Conservation (phyloP, 176 grass and related monocot species). For the Alopecurus myosuroides region DNA sequence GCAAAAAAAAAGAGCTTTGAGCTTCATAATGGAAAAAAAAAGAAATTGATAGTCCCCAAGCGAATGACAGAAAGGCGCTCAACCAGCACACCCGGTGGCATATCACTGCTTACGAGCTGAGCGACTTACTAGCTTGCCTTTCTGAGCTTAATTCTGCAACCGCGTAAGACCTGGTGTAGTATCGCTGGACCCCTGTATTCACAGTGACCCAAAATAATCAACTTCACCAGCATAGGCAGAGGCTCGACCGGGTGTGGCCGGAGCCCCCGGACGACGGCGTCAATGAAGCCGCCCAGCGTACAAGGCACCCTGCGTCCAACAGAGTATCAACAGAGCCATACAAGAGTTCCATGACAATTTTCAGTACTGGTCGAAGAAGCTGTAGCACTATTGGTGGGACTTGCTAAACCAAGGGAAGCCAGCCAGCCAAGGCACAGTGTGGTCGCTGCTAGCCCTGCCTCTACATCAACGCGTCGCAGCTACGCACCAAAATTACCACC, state of each 20-base stretch:
- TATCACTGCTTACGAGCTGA: background rate
- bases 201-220: background rate
- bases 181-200: background rate
- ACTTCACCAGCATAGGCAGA: background rate
- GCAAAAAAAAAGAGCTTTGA: too few species aligned
- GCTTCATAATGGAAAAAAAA: too few species aligned
- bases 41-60: too few species aligned
- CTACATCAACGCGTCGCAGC: constrained; percentile 20
- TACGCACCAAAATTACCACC: constrained; percentile 26
- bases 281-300: background rate
- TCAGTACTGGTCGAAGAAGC: background rate
- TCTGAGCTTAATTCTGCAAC: background rate
- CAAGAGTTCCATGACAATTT: background rate
- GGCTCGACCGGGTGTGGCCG: background rate
- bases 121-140: background rate
- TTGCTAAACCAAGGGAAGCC: background rate
- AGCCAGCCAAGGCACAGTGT: background rate
- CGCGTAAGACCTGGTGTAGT: background rate
- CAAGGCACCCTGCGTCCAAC: background rate
- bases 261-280: background rate
- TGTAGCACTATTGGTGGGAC: background rate
- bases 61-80: background rate
- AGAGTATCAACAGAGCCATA: background rate
- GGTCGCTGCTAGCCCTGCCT: background rate
- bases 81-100: background rate